Conservation (phyloP, 2,329 filamentous ascomycete genomes). For the Talaromyces rugulosus region DNA sequence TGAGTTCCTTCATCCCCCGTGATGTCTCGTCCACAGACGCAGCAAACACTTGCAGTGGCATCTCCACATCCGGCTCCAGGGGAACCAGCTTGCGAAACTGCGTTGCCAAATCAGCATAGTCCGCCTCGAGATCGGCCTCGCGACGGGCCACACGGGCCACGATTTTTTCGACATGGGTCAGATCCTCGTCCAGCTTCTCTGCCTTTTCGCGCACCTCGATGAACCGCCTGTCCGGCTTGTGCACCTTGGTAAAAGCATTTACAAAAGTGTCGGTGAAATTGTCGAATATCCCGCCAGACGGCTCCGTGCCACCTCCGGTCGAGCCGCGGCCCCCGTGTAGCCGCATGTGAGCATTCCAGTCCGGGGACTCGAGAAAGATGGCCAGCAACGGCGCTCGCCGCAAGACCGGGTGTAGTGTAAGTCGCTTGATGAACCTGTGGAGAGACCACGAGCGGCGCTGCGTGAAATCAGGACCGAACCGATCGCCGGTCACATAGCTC, state of each 20-base stretch:
- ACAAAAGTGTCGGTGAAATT: conserved; percentile 94
- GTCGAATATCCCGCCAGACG: conserved; percentile 70
- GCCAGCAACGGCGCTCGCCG: conserved; percentile 78
- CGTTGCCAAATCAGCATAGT: conserved; percentile 83
- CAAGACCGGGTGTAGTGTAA: conserved; percentile 83
- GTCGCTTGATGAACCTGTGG: conserved; percentile 80
- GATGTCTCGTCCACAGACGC: conserved; percentile 80
- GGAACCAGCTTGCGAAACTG: conserved; percentile 92
- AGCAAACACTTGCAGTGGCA: conserved; percentile 78
- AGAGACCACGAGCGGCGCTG: conserved; percentile 82
- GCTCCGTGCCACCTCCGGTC: conserved; percentile 33
- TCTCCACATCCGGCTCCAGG: conserved; percentile 82
- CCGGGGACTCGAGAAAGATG: conserved; percentile 83
- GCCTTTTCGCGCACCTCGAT: conserved; percentile 89
- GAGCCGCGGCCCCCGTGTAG: conserved; percentile 65
- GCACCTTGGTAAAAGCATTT: conserved; percentile 93
- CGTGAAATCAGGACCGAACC: conserved; percentile 92
- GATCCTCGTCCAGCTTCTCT: conserved; percentile 90
- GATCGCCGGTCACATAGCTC: conserved; percentile 83
- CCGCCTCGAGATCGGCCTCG: conserved; percentile 79
- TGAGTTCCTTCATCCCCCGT: conserved; percentile 70
- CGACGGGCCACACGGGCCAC: conserved; percentile 83
- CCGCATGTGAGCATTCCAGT: conserved; percentile 97
- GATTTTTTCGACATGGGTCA: conserved; percentile 92
- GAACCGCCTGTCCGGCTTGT: conserved; percentile 92